phyloP scores from a whole-genome alignment of 73 alveolate species.

The Symbiodinium pilosum region DNA sequence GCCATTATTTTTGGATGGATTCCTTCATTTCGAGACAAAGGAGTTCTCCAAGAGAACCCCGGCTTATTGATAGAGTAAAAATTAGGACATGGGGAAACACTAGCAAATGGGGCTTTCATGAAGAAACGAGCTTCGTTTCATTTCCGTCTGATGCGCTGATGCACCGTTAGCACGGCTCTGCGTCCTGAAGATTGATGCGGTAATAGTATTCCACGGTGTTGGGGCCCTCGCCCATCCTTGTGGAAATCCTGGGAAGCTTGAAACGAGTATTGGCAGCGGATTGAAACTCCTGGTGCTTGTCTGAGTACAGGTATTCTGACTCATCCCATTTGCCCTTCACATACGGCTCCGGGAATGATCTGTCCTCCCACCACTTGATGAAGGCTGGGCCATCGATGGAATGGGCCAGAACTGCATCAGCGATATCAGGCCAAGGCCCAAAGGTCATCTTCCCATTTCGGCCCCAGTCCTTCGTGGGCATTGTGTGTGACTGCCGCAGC shows the following conservation, averaged over 20 bases:
- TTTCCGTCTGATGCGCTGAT: no score
- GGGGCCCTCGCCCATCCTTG: background rate
- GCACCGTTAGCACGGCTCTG: background rate
- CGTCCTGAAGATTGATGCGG: background rate
- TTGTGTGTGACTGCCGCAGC: background rate
- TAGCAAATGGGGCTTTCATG: no score
- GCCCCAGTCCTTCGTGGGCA: background rate
- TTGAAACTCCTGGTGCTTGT: background rate
- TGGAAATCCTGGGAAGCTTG: background rate
- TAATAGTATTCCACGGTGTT: background rate
- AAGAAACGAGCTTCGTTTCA: no score
- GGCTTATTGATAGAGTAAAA: no score
- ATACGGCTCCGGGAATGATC: background rate
- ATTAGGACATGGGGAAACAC: no score
- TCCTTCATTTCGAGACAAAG: no score
- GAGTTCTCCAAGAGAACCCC: no score
- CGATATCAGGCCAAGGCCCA: background rate
- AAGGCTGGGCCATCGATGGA: background rate
- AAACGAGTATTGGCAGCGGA: background rate
- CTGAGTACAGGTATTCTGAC: background rate
- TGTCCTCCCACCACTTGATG: background rate
- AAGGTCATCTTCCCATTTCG: background rate
- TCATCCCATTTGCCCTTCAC: background rate
- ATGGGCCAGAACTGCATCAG: background rate
- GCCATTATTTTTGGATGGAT: no score